Evolutionary conservation across 164 flowering plant species (phyloP).

Genomic region (Amborella trichopoda): DNA sequence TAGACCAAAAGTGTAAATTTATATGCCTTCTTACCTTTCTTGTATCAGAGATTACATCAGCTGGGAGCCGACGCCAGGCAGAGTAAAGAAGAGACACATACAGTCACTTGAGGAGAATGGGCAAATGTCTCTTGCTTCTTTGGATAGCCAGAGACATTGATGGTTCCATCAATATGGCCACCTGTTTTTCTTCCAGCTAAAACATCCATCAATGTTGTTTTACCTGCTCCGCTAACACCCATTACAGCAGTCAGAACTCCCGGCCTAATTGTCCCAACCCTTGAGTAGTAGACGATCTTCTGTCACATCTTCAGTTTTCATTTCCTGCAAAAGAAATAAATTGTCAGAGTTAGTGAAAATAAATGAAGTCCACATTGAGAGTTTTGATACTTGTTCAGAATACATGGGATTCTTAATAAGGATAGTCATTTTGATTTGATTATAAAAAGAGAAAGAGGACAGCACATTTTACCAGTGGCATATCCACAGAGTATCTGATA

Average conservation of each 20-base stretch:
- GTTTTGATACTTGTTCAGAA: too few species aligned
- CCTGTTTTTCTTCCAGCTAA: conserved; percentile 46
- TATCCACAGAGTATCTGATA: conserved; percentile 38
- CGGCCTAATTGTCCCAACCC: conserved; percentile 37
- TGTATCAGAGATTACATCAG: conserved; percentile 10
- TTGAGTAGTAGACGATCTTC: conserved; percentile 27
- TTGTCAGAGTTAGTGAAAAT: too few species aligned
- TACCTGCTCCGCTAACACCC: conserved; percentile 58
- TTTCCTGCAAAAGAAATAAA: conserved; percentile 20
- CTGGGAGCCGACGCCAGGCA: conserved; percentile 26
- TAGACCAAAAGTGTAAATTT: too few species aligned
- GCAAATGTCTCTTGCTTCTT: conserved; percentile 45
- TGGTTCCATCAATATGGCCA: conserved; percentile 35
- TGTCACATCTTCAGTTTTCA: conserved; percentile 28
- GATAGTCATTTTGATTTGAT: too few species aligned
- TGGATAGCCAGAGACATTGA: conserved; percentile 35
- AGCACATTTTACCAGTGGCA: conserved; percentile 26
- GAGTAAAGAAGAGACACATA: conserved; percentile 27
- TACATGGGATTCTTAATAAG: too few species aligned
- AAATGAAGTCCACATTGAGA: too few species aligned
- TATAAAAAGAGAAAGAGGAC: too few species aligned
- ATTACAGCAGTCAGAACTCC: conserved; percentile 40
- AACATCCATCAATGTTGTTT: conserved; percentile 50
- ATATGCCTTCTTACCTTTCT: too few species aligned
- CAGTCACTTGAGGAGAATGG: conserved; percentile 40